These are phyloP conservation scores for Podila epicladia DNA, from an alignment of 192 early-diverging fungal species.

Conservation along the genomic window DNA sequence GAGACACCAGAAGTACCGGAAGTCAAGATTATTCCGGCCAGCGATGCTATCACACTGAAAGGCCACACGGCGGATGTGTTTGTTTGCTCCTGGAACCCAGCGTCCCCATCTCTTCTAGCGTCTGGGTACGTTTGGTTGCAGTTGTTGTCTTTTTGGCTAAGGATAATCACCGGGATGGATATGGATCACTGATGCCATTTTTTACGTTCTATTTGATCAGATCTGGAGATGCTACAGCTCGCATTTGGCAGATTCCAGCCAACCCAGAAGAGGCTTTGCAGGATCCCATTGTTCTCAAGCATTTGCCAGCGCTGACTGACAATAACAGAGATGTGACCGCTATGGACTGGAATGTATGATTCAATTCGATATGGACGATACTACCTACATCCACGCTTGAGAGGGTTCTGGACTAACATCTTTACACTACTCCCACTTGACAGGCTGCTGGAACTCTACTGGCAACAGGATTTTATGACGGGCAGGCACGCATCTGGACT, in stretches of 20 bases:
- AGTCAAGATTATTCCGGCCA: conserved; percentile 49
- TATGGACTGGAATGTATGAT: conserved; percentile 85
- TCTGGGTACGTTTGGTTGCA: conserved; percentile 64
- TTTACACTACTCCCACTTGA: neutral
- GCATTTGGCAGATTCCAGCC: conserved; percentile 85
- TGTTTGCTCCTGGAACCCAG: conserved; percentile 85
- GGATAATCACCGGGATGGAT: neutral
- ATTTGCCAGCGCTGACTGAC: conserved; percentile 55
- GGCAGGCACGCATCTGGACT: conserved; percentile 87
- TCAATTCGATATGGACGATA: neutral
- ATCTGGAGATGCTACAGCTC: conserved; percentile 84
- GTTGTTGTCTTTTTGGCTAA: neutral
- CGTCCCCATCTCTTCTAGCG: conserved; percentile 71
- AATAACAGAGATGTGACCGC: conserved; percentile 80
- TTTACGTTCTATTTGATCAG: conserved; percentile 20
- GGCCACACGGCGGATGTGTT: conserved; percentile 81
- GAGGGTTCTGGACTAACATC: neutral
- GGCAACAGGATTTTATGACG: conserved; percentile 89
- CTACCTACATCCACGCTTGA: too few species aligned
- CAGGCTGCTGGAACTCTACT: conserved; percentile 81
- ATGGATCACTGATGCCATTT: neutral
- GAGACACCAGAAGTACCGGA: conserved; percentile 16
- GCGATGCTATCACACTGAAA: conserved; percentile 64
- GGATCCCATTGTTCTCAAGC: conserved; percentile 66
- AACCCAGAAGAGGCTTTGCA: conserved; percentile 52